Percentiles rank a stretch among this genome's conserved stretches.
Conservation (phyloP, 1,139 yeast species). For the Kodamaea suecica region DNA sequence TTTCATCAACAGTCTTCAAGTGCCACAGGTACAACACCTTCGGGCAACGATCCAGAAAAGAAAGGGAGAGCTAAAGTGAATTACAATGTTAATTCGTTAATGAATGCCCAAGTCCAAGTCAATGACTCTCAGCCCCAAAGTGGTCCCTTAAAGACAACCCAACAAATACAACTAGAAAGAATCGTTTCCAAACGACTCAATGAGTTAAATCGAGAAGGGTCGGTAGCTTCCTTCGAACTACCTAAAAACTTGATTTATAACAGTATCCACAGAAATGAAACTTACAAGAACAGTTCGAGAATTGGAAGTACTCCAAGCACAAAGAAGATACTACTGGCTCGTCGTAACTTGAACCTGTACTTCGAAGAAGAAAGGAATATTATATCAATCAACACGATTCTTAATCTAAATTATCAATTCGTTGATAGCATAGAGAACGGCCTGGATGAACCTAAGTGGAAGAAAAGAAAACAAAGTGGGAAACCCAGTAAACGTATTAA, state of each 20-base stretch:
- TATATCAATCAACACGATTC: conserved; percentile 41
- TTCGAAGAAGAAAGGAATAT: conserved; percentile 48
- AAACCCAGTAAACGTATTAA: conserved; percentile 22
- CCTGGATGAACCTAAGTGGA: conserved; percentile 15
- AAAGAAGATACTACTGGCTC: conserved; percentile 42
- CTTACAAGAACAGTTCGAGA: conserved; percentile 23
- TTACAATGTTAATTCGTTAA: conserved; percentile 43
- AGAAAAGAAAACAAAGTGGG: conserved; percentile 11
- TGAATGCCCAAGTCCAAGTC: conserved; percentile 44
- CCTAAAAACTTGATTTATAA: conserved; percentile 43
- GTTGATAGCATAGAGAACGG: conserved; percentile 31
- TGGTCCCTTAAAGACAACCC: conserved; percentile 43
- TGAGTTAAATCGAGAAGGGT: conserved; percentile 37
- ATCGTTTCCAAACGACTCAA: conserved; percentile 35
- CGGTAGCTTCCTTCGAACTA: conserved; percentile 33
- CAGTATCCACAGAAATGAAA: conserved; percentile 26
- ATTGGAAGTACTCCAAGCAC: conserved; percentile 47
- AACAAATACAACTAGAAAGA: conserved; percentile 43
- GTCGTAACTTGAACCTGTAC: conserved; percentile 45
- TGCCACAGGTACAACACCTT: conserved; percentile 6
- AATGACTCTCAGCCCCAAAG: conserved; percentile 24
- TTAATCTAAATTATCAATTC: conserved; percentile 41
- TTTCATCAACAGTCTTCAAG: conserved; percentile 7
- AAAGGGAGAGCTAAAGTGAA: conserved; percentile 41
- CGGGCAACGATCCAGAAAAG: conserved; percentile 13